Conservation (phyloP, 2,329 filamentous ascomycete species). For the Madurella fahalii region DNA sequence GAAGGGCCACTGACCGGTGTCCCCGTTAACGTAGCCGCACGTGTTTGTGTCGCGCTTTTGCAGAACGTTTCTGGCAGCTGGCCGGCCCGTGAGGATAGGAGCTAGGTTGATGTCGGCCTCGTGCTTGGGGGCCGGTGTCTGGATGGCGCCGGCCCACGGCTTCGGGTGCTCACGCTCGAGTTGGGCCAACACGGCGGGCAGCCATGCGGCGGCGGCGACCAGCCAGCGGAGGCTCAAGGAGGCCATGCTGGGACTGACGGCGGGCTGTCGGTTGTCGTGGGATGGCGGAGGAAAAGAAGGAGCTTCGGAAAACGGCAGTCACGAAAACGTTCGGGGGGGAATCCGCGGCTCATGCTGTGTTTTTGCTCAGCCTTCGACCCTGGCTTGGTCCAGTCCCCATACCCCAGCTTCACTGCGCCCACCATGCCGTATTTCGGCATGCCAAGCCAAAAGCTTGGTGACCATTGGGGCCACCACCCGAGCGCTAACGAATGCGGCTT, state of each 20-base stretch:
- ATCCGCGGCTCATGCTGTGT: neutral
- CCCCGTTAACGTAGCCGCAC: constrained; percentile 14
- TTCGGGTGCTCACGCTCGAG: constrained; percentile 2
- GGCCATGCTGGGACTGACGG: constrained; percentile 8
- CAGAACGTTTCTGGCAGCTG: constrained; percentile 1
- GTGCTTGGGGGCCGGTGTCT: constrained; percentile 7
- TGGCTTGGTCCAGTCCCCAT: neutral
- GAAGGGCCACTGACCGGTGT: neutral
- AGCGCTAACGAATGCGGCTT: constrained; percentile 22
- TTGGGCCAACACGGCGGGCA: constrained; percentile 14
- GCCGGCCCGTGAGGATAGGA: constrained; percentile 5
- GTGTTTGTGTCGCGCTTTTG: constrained; percentile 12
- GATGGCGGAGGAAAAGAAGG: neutral
- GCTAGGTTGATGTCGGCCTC: neutral
- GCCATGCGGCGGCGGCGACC: constrained; percentile 12
- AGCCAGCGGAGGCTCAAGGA: constrained; percentile 12
- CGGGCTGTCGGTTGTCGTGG: neutral
- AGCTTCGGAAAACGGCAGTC: neutral
- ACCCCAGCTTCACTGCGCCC: constrained; percentile 27
- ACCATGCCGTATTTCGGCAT: constrained; percentile 7
- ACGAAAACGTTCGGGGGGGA: neutral
- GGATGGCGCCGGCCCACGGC: neutral
- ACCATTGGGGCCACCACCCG: constrained; percentile 17
- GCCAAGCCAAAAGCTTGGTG: constrained; percentile 4
- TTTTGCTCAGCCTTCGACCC: neutral